Evolutionary conservation across 2,329 filamentous ascomycete species (phyloP).

Genomic region (Diaporthe humulicola): DNA sequence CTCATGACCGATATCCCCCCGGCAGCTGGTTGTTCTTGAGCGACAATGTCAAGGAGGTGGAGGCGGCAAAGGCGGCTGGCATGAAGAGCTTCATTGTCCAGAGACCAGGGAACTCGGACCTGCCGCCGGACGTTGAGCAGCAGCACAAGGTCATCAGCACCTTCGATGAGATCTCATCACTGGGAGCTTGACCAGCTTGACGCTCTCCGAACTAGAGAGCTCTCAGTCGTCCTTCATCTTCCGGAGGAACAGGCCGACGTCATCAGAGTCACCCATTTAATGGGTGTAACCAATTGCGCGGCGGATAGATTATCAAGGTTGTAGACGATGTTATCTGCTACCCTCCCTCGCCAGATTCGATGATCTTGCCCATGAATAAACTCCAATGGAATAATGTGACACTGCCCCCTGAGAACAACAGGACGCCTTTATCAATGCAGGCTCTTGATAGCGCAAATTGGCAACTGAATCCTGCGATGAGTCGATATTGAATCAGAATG

Average conservation of each 20-base stretch:
- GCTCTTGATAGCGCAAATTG: background rate
- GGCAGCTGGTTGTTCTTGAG: constrained; percentile 81
- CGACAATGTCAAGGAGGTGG: constrained; percentile 80
- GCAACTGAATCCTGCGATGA: background rate
- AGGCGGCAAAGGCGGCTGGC: constrained; percentile 72
- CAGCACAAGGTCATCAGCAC: constrained; percentile 47
- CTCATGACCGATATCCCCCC: constrained; percentile 59
- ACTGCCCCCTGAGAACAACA: background rate
- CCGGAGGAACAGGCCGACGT: background rate
- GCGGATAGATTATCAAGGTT: background rate
- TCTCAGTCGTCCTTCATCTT: background rate
- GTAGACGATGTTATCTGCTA: constrained; percentile 6
- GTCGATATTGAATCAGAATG: background rate
- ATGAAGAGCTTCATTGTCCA: constrained; percentile 73
- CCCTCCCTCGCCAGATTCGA: background rate
- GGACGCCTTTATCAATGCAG: background rate
- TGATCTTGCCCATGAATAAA: background rate
- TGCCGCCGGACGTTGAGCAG: constrained; percentile 59
- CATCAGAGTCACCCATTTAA: background rate
- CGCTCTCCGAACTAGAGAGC: background rate
- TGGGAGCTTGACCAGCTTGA: constrained; percentile 4
- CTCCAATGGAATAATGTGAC: background rate
- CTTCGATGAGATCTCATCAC: constrained; percentile 47
- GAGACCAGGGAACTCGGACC: constrained; percentile 77
- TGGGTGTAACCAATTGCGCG: background rate